phyloP scores from a whole-genome alignment of 306 rosid species.

The Hippophae rhamnoides region DNA sequence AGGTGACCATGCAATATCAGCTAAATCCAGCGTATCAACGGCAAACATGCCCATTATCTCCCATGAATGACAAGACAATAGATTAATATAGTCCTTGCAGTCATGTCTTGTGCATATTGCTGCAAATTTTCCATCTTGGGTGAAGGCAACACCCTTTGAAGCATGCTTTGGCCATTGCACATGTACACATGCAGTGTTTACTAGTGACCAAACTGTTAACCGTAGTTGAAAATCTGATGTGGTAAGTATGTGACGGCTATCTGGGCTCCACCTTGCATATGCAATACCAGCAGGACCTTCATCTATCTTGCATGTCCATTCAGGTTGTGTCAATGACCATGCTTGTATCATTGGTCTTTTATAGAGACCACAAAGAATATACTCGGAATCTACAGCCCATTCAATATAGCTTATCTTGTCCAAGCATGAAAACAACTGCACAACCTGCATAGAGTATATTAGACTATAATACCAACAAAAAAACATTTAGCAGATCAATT shows the following conservation, averaged over 20 bases:
- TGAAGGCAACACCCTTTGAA: slow-evolving; percentile 88
- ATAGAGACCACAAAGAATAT: slow-evolving; percentile 91
- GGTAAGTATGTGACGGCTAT: slow-evolving; percentile 95
- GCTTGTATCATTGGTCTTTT: slow-evolving; percentile 96
- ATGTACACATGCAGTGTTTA: slow-evolving; percentile 93
- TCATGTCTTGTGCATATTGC: slow-evolving; percentile 96
- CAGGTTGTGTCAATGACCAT: slow-evolving; percentile 93
- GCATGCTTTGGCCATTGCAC: slow-evolving; percentile 93
- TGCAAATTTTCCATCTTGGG: slow-evolving; percentile 81
- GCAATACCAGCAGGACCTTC: slow-evolving; percentile 98
- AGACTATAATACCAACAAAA: slow-evolving; percentile 11
- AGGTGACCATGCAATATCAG: slow-evolving; percentile 95
- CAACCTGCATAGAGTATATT: slow-evolving; percentile 57
- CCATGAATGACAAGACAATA: slow-evolving; percentile 88
- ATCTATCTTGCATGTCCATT: slow-evolving; percentile 99
- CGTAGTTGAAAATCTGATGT: slow-evolving; percentile 91
- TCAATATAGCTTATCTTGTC: slow-evolving; percentile 97
- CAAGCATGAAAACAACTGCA: slow-evolving; percentile 94
- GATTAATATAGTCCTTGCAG: slow-evolving; percentile 84
- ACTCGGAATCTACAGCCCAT: slow-evolving; percentile 97
- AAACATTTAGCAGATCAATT: slow-evolving; percentile 12
- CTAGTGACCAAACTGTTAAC: slow-evolving; percentile 85
- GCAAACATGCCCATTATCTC: slow-evolving; percentile 88
- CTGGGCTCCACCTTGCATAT: slow-evolving; percentile 98
- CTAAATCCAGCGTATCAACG: slow-evolving; percentile 85